Conservation (phyloP, 352 stramenopile species). For the Phytophthora palmivora region DNA sequence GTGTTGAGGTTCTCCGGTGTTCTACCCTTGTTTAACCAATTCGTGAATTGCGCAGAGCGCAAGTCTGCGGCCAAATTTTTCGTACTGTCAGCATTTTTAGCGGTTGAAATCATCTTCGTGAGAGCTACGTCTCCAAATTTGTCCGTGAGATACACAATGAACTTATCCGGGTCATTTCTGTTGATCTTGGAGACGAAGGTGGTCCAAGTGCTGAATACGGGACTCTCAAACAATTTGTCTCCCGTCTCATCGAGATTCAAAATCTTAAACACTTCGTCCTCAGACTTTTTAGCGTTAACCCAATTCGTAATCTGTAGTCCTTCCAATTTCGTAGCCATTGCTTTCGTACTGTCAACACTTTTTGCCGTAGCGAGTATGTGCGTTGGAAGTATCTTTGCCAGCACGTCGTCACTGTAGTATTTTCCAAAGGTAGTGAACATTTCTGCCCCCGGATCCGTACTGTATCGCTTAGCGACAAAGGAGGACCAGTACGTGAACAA, state of each 20-base stretch:
- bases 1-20: constrained; percentile 1
- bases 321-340: constrained; percentile 7
- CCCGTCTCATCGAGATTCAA: constrained; percentile 3
- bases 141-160: background rate
- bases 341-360: background rate
- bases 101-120: constrained; percentile 11
- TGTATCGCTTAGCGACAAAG: background rate
- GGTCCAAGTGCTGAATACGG: constrained; percentile 6
- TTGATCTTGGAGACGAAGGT: background rate
- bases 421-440: too few species aligned
- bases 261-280: constrained; percentile 1
- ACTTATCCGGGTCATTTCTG: constrained; percentile 1
- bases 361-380: constrained; percentile 1
- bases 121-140: constrained; percentile 1
- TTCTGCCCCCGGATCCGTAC: background rate
- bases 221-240: background rate
- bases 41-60: constrained; percentile 3
- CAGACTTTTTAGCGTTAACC: background rate
- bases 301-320: constrained; percentile 1
- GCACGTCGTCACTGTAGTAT: constrained; percentile 1
- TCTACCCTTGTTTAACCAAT: background rate
- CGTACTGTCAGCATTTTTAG: background rate
- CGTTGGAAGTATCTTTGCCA: constrained; percentile 4
- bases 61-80: constrained; percentile 1
- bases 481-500: background rate